Conservation (phyloP, 148 eudicot genomes). For the Nyssa sinensis region DNA sequence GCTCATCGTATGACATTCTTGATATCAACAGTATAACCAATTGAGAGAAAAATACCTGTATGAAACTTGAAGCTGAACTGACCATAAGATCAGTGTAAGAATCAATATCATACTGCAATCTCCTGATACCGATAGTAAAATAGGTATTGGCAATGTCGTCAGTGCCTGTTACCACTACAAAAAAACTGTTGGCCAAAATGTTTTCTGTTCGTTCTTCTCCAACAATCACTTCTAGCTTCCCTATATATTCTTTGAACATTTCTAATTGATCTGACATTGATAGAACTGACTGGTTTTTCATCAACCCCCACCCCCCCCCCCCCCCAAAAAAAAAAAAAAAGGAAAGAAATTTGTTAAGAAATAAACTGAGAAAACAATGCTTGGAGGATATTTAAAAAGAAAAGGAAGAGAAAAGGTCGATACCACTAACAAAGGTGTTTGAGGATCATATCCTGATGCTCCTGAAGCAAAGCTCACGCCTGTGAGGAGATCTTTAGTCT, state of each 20-base stretch:
- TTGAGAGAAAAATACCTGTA: conserved; percentile 1
- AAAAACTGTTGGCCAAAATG: conserved; percentile 23
- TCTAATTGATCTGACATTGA: conserved; percentile 26
- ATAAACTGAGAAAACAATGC: background rate
- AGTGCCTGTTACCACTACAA: conserved; percentile 23
- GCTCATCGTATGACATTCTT: too few species aligned
- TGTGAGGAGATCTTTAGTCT: conserved; percentile 41
- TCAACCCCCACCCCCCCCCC: too few species aligned
- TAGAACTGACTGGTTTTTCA: conserved; percentile 17
- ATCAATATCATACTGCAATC: conserved; percentile 13
- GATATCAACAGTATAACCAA: too few species aligned
- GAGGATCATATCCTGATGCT: conserved; percentile 63
- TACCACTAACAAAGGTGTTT: conserved; percentile 46
- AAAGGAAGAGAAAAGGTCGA: background rate
- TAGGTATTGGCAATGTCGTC: conserved; percentile 43
- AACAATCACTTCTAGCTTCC: conserved; percentile 14
- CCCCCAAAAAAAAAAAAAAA: background rate
- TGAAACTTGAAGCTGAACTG: background rate
- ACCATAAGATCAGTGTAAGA: conserved; percentile 25
- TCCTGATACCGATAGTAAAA: conserved; percentile 18
- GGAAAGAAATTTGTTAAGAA: too few species aligned
- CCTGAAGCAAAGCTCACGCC: conserved; percentile 87
- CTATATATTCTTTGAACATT: conserved; percentile 33
- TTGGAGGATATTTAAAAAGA: too few species aligned
- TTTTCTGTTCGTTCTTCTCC: conserved; percentile 31